Conservation (phyloP, 1,139 yeast species). For the Debaryomycetaceae sp. region DNA sequence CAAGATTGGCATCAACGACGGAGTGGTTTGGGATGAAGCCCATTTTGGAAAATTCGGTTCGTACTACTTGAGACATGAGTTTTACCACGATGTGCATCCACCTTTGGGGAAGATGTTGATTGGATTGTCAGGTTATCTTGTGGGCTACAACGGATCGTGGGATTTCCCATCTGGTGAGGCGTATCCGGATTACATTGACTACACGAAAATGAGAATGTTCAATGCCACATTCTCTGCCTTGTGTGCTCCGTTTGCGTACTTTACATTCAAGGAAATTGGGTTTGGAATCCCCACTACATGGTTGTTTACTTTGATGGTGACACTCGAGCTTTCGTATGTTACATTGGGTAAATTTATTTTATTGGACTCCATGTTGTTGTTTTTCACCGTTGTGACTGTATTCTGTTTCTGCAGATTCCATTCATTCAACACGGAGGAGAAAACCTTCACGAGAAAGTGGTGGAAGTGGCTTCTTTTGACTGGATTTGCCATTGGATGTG, state of each 20-base stretch:
- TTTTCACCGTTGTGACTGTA: conserved; percentile 85
- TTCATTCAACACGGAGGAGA: conserved; percentile 54
- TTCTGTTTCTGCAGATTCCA: conserved; percentile 79
- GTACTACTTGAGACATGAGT: conserved; percentile 85
- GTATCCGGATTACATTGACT: conserved; percentile 86
- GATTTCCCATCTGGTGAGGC: conserved; percentile 84
- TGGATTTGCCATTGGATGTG: conserved; percentile 74
- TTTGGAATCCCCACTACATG: conserved; percentile 80
- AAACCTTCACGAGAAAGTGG: conserved; percentile 74
- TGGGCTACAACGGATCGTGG: conserved; percentile 95
- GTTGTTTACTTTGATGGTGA: conserved; percentile 84
- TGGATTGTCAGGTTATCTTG: conserved; percentile 90
- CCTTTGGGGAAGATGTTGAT: conserved; percentile 97
- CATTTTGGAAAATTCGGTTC: conserved; percentile 94
- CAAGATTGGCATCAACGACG: conserved; percentile 46
- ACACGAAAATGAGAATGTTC: conserved; percentile 88
- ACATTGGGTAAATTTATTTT: conserved; percentile 90
- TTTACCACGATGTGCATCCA: conserved; percentile 97
- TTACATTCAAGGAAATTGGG: conserved; percentile 82
- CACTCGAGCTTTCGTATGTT: conserved; percentile 80
- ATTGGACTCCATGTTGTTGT: conserved; percentile 92
- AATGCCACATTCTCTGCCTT: conserved; percentile 87
- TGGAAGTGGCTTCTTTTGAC: conserved; percentile 86
- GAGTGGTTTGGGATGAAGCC: conserved; percentile 66
- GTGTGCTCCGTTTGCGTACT: conserved; percentile 92